Evolutionary conservation across 2,329 filamentous ascomycete genomes (phyloP).

Genomic region (Colletotrichum zoysiae): DNA sequence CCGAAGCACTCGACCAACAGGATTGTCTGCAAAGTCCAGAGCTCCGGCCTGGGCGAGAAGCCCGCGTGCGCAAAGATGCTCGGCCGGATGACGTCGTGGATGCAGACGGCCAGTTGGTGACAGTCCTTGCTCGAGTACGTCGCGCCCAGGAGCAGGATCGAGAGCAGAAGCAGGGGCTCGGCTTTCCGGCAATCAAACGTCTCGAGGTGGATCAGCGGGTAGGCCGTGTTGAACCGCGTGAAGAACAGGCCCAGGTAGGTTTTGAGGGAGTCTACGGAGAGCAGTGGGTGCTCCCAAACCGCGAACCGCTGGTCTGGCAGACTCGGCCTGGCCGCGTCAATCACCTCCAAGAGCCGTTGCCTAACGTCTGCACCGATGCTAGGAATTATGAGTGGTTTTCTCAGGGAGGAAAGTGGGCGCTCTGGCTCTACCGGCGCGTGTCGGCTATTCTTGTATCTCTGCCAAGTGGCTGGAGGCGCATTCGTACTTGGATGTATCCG

Average conservation of each 20-base stretch:
- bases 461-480: background rate
- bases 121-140: constrained; percentile 71
- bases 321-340: constrained; percentile 62
- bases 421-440: constrained; percentile 21
- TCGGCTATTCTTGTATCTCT: background rate
- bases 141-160: constrained; percentile 70
- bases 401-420: constrained; percentile 46
- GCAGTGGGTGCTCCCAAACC: constrained; percentile 62
- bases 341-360: constrained; percentile 60
- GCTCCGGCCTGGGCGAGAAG: constrained; percentile 69
- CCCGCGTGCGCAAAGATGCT: constrained; percentile 69
- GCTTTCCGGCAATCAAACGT: constrained; percentile 65
- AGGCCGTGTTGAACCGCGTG: constrained; percentile 69
- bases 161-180: constrained; percentile 65
- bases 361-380: constrained; percentile 57
- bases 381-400: constrained; percentile 43
- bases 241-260: constrained; percentile 71
- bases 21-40: constrained; percentile 73
- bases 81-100: constrained; percentile 70
- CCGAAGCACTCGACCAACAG: constrained; percentile 74
- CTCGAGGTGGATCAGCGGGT: constrained; percentile 69
- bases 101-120: constrained; percentile 71
- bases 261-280: constrained; percentile 65
- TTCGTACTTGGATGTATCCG: background rate
- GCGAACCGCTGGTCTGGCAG: constrained; percentile 61